Base-by-base conservation (phyloP, 345 rosid species). In the Arabidopsis arenosa region DNA sequence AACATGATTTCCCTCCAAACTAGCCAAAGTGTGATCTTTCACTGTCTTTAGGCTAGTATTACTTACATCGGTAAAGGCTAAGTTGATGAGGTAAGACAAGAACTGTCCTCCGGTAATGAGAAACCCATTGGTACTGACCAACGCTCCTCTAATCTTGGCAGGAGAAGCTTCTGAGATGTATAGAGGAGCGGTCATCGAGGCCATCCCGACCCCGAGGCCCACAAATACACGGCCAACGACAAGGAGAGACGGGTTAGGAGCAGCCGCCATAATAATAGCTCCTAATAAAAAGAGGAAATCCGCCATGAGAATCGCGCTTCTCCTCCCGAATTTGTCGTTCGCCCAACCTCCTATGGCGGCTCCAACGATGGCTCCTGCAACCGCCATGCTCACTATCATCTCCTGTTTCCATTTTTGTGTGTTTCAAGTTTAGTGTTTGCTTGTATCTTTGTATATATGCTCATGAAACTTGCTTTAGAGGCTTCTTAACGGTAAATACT, bases 111-210 rank as follows among this genome's bases (percentile, higher is more conserved):
- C 94, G 0, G 96, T 91, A 78, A 91, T 87, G 37, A 93, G 96
- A 75, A 93, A 85, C 2, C 85, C 92, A 37, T 91, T 93, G 66
- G 93, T 85, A 72, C 97, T 88, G 32, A 91, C 96, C 61, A 93
- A 96, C 36, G 93, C 98, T 45, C 98, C 97, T 11, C 98, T 82
- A 58, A 93, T 93, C 81, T 75, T 88, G 0, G 96, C 88, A 0
- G 98, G 98, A 15, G 98, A 93, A 17, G 93, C 92, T 78, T 93
- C 98, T 1, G 97, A 91, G 35, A 93, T 93, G 79, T 93, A 93
- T 7, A 93, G 85, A 21, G 98, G 98, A 8, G 98, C 36, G 2
- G 98, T 91, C 92, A 93, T 87, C 0, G 98, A 93, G 7, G 97
- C 97, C 98, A 93, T 93, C 14, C 98, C 97, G 0, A 91, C 97